phyloP scores from a whole-genome alignment of 805 yeast species.

The Pichia heedii region DNA sequence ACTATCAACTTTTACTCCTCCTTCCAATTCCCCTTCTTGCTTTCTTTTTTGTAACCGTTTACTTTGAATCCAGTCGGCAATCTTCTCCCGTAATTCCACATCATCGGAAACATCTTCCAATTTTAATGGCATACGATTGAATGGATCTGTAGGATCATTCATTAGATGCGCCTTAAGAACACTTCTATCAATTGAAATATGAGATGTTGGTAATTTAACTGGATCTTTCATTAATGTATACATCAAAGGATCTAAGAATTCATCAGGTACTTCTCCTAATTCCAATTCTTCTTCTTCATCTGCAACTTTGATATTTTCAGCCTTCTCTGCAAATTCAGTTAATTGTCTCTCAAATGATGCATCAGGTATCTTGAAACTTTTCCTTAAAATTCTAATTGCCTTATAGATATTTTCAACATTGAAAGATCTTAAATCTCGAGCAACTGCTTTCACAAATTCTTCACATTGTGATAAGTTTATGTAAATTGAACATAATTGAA shows the following conservation, averaged over 20 bases:
- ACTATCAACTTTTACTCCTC: too few species aligned
- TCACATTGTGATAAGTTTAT: constrained; percentile 57
- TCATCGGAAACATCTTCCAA: constrained; percentile 83
- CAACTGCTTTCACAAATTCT: constrained; percentile 69
- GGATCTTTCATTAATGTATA: constrained; percentile 94
- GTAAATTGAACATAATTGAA: constrained; percentile 65
- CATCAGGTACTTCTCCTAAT: constrained; percentile 92
- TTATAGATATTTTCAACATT: constrained; percentile 53
- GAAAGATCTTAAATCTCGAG: constrained; percentile 90
- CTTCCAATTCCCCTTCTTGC: too few species aligned
- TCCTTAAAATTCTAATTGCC: constrained; percentile 58
- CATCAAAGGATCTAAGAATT: constrained; percentile 94
- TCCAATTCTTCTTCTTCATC: constrained; percentile 83
- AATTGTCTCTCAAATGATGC: constrained; percentile 43
- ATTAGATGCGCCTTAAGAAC: constrained; percentile 90
- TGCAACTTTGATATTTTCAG: constrained; percentile 46
- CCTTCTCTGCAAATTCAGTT: constrained; percentile 50
- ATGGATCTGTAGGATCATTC: constrained; percentile 95
- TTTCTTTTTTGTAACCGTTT: constrained; percentile 21
- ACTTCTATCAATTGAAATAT: constrained; percentile 75
- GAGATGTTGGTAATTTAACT: constrained; percentile 83
- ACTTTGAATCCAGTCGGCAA: constrained; percentile 45
- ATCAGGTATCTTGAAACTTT: constrained; percentile 41
- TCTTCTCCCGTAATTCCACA: constrained; percentile 53
- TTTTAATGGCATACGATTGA: constrained; percentile 84